Base-by-base conservation (phyloP, 495 filamentous ascomycete genomes). In the Barbatosphaeria neglecta region DNA sequence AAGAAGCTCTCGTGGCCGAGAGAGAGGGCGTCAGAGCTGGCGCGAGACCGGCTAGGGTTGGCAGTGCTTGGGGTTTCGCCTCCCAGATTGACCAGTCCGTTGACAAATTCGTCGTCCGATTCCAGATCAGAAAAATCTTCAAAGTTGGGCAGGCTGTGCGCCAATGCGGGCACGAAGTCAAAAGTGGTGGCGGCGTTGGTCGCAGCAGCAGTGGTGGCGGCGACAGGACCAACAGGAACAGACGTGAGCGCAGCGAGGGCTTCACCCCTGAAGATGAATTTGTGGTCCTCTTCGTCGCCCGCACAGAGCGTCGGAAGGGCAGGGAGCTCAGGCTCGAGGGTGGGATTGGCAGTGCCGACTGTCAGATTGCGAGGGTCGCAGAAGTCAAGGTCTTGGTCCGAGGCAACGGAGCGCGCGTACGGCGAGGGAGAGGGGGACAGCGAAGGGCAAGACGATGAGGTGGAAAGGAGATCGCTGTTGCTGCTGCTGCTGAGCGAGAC, bases 281-380 rank as follows among this genome's bases (percentile, higher is more conserved):
- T 80, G 56, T 84, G 77, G 51, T 90, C 87, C 48, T 90, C 83
- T 65, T 87, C 81, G 62, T 87, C 84, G 42, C 77, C 79, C 18
- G 76, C 73, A 52, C 75, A 77, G 7, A 90, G 71, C 0, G 61
- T 50, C 48, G 62, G 62, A 46, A 64, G 70, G 43, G 60, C 62
- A 25, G 84, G 76, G 44, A 90, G 83, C 22, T 87, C 84, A 22
- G 79, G 68, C 24, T 73, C 69, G 47, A 78, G 59, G 50, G 62
- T 70, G 41, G 64, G 65, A 59, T 70, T 70, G 33, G 78, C 73
- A 1, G 79, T 71, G 58, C 80, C 79, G 37, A 95, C 89, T 4
- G 86, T 92, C 41, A 98, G 72, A 56, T 94, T 85, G 49, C 90
- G 84, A 19, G 92, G 92, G 57, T 98, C 88, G 66, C 92, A 97